These are phyloP conservation scores for Chlamydomonas schloesseri DNA, from an alignment of 139 green algal genomes.

Conservation along the genomic window DNA sequence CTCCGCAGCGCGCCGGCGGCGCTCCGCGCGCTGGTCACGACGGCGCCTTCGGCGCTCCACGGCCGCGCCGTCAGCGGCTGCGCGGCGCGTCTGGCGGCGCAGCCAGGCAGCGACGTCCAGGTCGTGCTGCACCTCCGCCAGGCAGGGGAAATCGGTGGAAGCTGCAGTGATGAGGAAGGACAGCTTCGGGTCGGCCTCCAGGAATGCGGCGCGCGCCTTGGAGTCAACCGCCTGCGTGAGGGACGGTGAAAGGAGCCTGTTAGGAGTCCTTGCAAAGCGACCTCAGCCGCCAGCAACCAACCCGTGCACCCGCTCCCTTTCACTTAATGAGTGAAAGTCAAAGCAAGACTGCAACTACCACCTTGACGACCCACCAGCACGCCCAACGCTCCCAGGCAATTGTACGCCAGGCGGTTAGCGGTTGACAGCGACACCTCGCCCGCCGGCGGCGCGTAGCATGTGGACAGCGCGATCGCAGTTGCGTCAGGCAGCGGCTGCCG, in stretches of 20 bases:
- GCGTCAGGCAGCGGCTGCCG: background rate
- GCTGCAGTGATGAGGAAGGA: slow-evolving; percentile 35
- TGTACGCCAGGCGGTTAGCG: slow-evolving; percentile 49
- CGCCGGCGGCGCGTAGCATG: background rate
- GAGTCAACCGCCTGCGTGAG: slow-evolving; percentile 29
- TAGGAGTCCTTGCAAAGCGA: too few relatives aligned
- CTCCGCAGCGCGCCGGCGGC: background rate
- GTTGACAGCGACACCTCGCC: slow-evolving; percentile 29
- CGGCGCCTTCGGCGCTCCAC: slow-evolving; percentile 4
- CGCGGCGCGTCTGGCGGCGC: slow-evolving; percentile 14
- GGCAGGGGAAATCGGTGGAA: slow-evolving; percentile 7
- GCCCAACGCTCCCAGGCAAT: slow-evolving; percentile 48
- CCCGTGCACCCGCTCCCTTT: too few relatives aligned
- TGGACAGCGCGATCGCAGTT: background rate
- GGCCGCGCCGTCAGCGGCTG: background rate
- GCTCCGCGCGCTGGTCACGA: background rate
- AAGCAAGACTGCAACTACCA: too few relatives aligned
- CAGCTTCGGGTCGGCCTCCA: slow-evolving; percentile 29
- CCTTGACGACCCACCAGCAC: slow-evolving; percentile 35
- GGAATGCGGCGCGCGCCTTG: slow-evolving; percentile 6
- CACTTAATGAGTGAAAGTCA: too few relatives aligned
- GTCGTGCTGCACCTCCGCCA: slow-evolving; percentile 18
- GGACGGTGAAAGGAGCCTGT: too few relatives aligned
- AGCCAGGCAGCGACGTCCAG: slow-evolving; percentile 17
- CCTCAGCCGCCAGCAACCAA: too few relatives aligned